Evolutionary conservation across 192 early-diverging fungal genomes (phyloP).

Genomic region (Cetraspora pellucida): DNA sequence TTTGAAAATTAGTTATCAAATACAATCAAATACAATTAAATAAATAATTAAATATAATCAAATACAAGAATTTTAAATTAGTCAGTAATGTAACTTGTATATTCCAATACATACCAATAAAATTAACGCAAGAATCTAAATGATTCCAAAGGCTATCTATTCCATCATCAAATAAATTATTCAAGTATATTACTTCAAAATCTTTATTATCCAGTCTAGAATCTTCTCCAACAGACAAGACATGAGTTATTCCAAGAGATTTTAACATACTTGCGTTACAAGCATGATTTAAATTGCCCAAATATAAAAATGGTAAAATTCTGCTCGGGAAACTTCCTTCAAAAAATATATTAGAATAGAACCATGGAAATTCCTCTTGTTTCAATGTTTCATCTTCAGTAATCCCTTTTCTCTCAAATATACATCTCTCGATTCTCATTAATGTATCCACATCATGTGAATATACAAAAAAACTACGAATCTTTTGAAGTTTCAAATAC

Average conservation of each 20-base stretch:
- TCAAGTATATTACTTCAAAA: slow-evolving; percentile 53
- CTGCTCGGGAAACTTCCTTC: slow-evolving; percentile 65
- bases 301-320: slow-evolving; percentile 59
- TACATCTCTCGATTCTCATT: slow-evolving; percentile 46
- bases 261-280: slow-evolving; percentile 60
- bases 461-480: slow-evolving; percentile 63
- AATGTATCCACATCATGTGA: slow-evolving; percentile 50
- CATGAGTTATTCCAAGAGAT: slow-evolving; percentile 55
- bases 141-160: slow-evolving; percentile 57
- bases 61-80: not conserved
- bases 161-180: slow-evolving; percentile 64
- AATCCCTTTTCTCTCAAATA: slow-evolving; percentile 36
- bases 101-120: slow-evolving; percentile 62
- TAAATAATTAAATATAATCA: slow-evolving; percentile 50
- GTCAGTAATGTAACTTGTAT: too few species aligned
- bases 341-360: slow-evolving; percentile 52
- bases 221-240: slow-evolving; percentile 62
- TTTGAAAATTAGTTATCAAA: not conserved
- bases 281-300: slow-evolving; percentile 65
- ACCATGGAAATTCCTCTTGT: slow-evolving; percentile 46
- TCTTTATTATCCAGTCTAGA: slow-evolving; percentile 43
- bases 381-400: not conserved
- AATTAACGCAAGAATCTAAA: slow-evolving; percentile 50
- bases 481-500: slow-evolving; percentile 54
- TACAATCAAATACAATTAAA: not conserved